Base-by-base conservation (phyloP, 495 filamentous ascomycete genomes). In the Hypoxylon lenormandii region DNA sequence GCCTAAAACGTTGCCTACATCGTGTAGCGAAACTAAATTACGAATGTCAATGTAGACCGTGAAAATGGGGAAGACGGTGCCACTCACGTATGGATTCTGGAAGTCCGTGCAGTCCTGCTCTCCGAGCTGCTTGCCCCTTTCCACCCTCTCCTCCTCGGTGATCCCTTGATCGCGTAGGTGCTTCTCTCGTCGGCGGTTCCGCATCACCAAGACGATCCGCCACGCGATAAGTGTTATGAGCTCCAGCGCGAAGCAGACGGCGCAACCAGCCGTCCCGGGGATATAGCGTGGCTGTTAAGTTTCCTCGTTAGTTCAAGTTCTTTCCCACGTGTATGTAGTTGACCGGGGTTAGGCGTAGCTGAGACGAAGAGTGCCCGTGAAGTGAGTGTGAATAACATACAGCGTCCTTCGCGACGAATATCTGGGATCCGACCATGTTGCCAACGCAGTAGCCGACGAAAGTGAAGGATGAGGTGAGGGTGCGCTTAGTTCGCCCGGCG, bases 351-450 rank as follows among this genome's bases (percentile, higher is more conserved):
- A 21, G 13, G n/a, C 10, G 4, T 79, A 74, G 49, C 79, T 77
- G 46, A 83, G 76, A 21, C 13, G 26, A 15, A 37, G 26, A 13
- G 16, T 38, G 28, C 5, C n/a, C 8, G 50, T 23, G 78, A 42
- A 66, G 21, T 3, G 30, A 78, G 53, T 36, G 78, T 23, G 65
- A 66, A 28, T 47, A 18, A 72, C 69, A 16, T 51, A 66, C 62
- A 8, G 83, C 83, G 60, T 83, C 79, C 26, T 80, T 79, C 0
- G 80, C 78, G 46, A 81, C 79, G 66, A 88, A 88, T 0, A 86
- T 88, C 60, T 85, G 83, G 10, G 85, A 85, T 0, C 85, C 85
- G n/a, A 87, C 82, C 67, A 88, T 87, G 47, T 87, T 87, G 0
- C 83, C 84, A 11, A 86, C 75, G 40, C 80, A 81, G 70, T 85